These are phyloP conservation scores for Nadsonia starkeyi-henricii DNA, from an alignment of 1,139 yeast genomes.

Conservation along the genomic window DNA sequence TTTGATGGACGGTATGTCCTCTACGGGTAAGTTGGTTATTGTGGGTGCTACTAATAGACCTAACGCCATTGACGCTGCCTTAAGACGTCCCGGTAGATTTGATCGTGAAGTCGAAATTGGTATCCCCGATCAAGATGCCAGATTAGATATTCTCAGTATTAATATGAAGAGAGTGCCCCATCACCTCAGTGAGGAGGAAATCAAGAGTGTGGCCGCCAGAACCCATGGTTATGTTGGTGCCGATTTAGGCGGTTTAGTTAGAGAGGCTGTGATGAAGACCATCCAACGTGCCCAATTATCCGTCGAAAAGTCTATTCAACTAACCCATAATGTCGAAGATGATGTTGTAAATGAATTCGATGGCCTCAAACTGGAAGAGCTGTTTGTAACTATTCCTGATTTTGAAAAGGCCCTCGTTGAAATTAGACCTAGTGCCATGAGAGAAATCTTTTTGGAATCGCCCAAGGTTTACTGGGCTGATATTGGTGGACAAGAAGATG, in stretches of 20 bases:
- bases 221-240: conserved; percentile 98
- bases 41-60: conserved; percentile 81
- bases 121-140: conserved; percentile 91
- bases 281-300: conserved; percentile 39
- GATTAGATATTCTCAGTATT: conserved; percentile 64
- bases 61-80: conserved; percentile 67
- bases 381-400: conserved; percentile 35
- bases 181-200: conserved; percentile 37
- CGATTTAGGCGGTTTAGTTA: conserved; percentile 71
- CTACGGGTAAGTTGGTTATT: conserved; percentile 52
- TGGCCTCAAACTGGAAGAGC: conserved; percentile 18
- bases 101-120: conserved; percentile 96
- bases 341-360: neutral
- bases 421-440: conserved; percentile 90
- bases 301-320: neutral
- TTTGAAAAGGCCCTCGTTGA: conserved; percentile 57
- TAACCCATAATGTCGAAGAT: neutral
- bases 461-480: conserved; percentile 91
- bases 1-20: conserved; percentile 71
- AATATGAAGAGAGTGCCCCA: conserved; percentile 59
- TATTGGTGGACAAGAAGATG: conserved; percentile 84
- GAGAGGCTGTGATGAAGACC: conserved; percentile 81
- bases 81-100: conserved; percentile 85
- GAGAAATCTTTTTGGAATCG: conserved; percentile 85
- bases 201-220: conserved; percentile 46